Evolutionary conservation across 116 monocot species (phyloP), one percentile per base, ranked within the genome.

Genomic region (Cymodocea nodosa): DNA sequence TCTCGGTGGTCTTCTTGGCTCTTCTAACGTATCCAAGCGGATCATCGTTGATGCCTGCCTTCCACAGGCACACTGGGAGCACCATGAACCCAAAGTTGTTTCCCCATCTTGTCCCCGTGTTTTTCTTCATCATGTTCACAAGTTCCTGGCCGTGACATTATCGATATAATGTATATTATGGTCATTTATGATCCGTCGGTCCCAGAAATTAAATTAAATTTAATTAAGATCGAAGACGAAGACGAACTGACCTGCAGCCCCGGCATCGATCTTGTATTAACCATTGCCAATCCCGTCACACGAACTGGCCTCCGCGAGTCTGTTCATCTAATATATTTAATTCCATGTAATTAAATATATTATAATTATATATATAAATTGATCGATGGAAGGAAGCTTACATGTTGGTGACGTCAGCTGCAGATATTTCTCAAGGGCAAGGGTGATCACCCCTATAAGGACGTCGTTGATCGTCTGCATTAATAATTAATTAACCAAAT

Each of bases 381-480:
- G 2, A 30, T 30, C 30, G 20, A 65, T 72, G 56, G 68, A 60
- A 35, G 58, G 39, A 30, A 25, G 51, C 66, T 34, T 36, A 67
- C 66, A 53, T 12, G 35, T 35, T 59, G 44, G 11, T 11, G 53
- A 10, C 69, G 72, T 52, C 52, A 62, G 35, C 56, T 71, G 40
- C 48, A 82, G 66, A 37, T 82, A 82, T 58, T 65, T 80, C 20
- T 78, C 66, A 15, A 85, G 70, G 4, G 71, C 83, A 48, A 60
- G 60, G 0, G 80, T 69, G 8, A 77, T 79, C 12, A 86, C 48
- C 20, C 76, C 85, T 8, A 87, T 24, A 19, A 87, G 48, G 7
- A 87, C 83, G 72, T 87, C 87, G 58, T 87, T 87, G 37, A 87
- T 70, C 2, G 87, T 83, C 87, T 87, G 60, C 18, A 34, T 14